These are phyloP conservation scores for Blumeriella jaapii DNA, from an alignment of 2,329 filamentous ascomycete species.

Conservation along the genomic window DNA sequence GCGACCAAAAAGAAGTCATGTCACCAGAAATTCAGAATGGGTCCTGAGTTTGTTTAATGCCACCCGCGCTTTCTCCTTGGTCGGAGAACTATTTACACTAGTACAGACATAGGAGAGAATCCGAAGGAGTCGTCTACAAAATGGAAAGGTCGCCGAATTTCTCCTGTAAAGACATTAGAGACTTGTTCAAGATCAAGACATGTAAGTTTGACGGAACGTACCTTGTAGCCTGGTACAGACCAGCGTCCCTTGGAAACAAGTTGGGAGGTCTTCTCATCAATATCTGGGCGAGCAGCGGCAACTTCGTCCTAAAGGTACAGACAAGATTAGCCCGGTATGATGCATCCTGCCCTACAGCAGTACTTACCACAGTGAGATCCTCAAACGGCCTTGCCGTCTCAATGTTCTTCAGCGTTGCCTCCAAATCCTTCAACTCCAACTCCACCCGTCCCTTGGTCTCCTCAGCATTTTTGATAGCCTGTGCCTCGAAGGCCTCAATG, in stretches of 20 bases:
- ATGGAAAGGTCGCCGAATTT: constrained; percentile 97
- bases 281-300: constrained; percentile 84
- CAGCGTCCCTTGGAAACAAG: constrained; percentile 97
- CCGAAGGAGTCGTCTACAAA: constrained; percentile 50
- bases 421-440: constrained; percentile 83
- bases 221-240: constrained; percentile 98
- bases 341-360: constrained; percentile 1
- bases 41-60: too few species aligned
- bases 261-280: constrained; percentile 91
- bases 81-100: constrained; percentile 49
- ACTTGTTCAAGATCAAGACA: background rate
- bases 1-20: too few species aligned
- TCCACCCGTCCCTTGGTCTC: constrained; percentile 95
- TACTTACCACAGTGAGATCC: constrained; percentile 89
- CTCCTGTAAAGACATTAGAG: constrained; percentile 57
- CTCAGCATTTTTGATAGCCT: constrained; percentile 94
- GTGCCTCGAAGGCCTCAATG: constrained; percentile 94
- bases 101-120: constrained; percentile 44
- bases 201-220: constrained; percentile 32
- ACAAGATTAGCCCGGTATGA: constrained; percentile 9
- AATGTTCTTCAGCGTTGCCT: constrained; percentile 94
- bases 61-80: constrained; percentile 17
- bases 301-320: constrained; percentile 66
- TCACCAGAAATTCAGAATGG: too few species aligned
- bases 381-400: constrained; percentile 92